These are phyloP conservation scores for Penicillium subrubescens DNA, from an alignment of 495 filamentous ascomycete species.

Conservation along the genomic window DNA sequence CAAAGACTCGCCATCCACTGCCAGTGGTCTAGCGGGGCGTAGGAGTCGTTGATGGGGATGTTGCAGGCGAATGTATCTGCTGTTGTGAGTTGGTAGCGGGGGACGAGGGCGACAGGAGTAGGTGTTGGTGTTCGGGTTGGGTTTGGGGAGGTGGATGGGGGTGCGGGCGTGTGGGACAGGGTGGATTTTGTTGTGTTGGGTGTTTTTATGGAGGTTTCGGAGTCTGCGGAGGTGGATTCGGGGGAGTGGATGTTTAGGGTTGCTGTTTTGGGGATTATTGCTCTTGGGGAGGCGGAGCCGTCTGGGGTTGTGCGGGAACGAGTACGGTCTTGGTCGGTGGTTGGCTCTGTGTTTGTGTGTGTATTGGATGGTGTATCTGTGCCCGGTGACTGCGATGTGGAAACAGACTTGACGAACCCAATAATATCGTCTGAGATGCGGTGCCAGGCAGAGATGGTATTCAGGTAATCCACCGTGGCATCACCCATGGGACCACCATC, in stretches of 20 bases:
- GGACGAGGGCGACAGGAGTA: slow-evolving; percentile 71
- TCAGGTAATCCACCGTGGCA: slow-evolving; percentile 64
- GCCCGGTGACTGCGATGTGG: background rate
- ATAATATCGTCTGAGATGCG: slow-evolving; percentile 65
- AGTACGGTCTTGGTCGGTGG: slow-evolving; percentile 18
- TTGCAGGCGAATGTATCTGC: slow-evolving; percentile 72
- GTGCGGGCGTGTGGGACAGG: slow-evolving; percentile 1
- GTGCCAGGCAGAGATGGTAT: slow-evolving; percentile 74
- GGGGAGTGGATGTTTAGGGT: slow-evolving; percentile 35
- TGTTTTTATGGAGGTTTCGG: slow-evolving; percentile 26
- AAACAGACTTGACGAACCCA: slow-evolving; percentile 55
- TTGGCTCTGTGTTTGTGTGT: slow-evolving; percentile 3
- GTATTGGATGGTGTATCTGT: background rate
- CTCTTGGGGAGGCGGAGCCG: slow-evolving; percentile 31
- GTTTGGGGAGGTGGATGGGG: background rate
- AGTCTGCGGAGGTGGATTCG: slow-evolving; percentile 32
- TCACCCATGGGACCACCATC: slow-evolving; percentile 41
- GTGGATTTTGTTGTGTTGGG: slow-evolving; percentile 16
- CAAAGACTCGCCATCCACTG: slow-evolving; percentile 97
- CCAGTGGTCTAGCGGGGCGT: slow-evolving; percentile 89
- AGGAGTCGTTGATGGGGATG: slow-evolving; percentile 75
- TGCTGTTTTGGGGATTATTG: slow-evolving; percentile 40
- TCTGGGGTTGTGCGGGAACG: slow-evolving; percentile 10
- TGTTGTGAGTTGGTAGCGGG: slow-evolving; percentile 74
- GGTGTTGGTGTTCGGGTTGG: too few relatives aligned